A percentile compares a stretch with the other conserved stretches of the same genome.
Conservation (phyloP, 257 asterid species). For the Solanum acaule region DNA sequence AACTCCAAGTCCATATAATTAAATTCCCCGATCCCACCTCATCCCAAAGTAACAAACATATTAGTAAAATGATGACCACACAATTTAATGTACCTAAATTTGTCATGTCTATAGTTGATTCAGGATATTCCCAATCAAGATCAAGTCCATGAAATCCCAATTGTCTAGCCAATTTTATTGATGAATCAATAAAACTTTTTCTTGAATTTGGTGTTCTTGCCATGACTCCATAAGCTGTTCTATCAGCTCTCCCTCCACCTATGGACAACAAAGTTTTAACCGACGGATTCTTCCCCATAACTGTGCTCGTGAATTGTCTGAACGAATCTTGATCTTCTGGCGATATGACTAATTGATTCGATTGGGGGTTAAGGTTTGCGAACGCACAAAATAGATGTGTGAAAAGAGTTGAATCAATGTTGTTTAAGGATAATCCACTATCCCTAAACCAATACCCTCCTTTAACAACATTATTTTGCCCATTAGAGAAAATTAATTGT, state of each 20-base stretch:
- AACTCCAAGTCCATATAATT: neutral
- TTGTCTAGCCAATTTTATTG: conserved; percentile 24
- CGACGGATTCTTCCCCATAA: conserved; percentile 18
- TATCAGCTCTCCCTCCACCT: conserved; percentile 25
- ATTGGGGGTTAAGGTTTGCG: conserved; percentile 28
- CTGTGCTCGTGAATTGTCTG: conserved; percentile 29
- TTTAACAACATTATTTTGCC: conserved; percentile 20
- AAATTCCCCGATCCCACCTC: neutral
- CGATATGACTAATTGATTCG: conserved; percentile 22
- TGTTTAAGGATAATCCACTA: conserved; percentile 16
- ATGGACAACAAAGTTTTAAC: conserved; percentile 39
- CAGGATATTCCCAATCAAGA: conserved; percentile 42
- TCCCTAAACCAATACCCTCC: conserved; percentile 46
- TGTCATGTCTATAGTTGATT: conserved; percentile 17
- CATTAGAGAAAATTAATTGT: conserved; percentile 4
- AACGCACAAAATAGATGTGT: conserved; percentile 52
- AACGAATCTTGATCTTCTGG: conserved; percentile 22
- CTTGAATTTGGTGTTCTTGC: conserved; percentile 23
- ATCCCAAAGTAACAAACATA: neutral
- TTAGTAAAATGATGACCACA: neutral
- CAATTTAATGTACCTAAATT: conserved; percentile 12
- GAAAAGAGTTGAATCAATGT: conserved; percentile 33
- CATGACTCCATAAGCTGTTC: conserved; percentile 19
- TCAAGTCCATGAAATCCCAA: conserved; percentile 37
- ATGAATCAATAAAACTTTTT: conserved; percentile 31